phyloP scores from a whole-genome alignment of 1,284 basidiomycete genomes.

The Ceratobasidium sp. region DNA sequence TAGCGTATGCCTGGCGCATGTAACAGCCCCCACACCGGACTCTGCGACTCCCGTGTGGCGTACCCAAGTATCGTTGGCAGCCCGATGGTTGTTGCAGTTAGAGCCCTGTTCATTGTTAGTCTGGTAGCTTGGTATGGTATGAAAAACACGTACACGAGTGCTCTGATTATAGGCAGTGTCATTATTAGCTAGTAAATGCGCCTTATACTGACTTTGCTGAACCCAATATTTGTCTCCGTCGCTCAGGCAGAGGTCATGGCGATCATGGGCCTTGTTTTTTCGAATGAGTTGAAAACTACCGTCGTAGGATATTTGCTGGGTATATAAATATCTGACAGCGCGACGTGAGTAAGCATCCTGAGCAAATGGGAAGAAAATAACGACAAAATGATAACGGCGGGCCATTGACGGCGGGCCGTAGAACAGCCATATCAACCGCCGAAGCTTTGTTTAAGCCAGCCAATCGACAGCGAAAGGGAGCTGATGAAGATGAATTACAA shows the following conservation, averaged over 20 bases:
- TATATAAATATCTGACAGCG: constrained; percentile 4
- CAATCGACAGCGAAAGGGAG: too few species aligned
- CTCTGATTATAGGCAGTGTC: not conserved
- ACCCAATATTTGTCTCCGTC: not conserved
- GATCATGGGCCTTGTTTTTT: not conserved
- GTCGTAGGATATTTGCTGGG: not conserved
- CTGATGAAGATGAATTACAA: not conserved
- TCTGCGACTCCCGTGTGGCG: not conserved
- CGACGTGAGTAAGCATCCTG: not conserved
- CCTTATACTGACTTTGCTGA: not conserved
- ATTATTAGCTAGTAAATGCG: not conserved
- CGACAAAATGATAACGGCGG: not conserved
- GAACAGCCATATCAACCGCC: too few species aligned
- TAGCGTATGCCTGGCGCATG: constrained; percentile 11
- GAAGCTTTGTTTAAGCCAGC: too few species aligned
- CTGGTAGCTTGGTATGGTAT: too few species aligned
- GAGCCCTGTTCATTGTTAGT: too few species aligned
- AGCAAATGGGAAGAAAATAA: not conserved
- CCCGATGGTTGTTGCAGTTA: constrained; percentile 27
- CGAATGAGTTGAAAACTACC: constrained; percentile 11
- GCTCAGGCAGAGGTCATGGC: not conserved
- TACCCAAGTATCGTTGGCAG: constrained; percentile 3
- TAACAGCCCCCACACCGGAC: constrained; percentile 8
- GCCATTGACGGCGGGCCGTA: too few species aligned
- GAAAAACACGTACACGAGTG: not conserved